phyloP scores from a whole-genome alignment of 495 filamentous ascomycete species.

The Daldinia caldariorum region DNA sequence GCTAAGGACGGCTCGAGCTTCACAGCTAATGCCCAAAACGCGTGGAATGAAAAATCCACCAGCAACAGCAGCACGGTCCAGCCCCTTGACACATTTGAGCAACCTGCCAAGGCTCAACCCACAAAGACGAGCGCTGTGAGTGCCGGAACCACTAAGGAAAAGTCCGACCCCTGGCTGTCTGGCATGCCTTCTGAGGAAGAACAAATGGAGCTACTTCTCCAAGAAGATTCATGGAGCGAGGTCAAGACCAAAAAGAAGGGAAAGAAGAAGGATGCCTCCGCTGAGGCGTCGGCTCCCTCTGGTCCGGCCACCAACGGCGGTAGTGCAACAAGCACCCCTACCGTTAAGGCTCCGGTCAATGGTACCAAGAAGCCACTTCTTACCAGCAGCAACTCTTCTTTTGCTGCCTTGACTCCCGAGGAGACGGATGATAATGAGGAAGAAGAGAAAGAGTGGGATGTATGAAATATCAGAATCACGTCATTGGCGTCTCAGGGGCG shows the following conservation, averaged over 20 bases:
- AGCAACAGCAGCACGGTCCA: constrained; percentile 59
- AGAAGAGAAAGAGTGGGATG: constrained; percentile 61
- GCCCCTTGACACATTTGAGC: constrained; percentile 81
- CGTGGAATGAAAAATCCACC: constrained; percentile 66
- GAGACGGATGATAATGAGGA: constrained; percentile 53
- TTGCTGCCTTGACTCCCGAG: constrained; percentile 58
- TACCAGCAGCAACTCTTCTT: constrained; percentile 53
- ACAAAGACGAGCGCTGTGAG: constrained; percentile 38
- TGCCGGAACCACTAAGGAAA: constrained; percentile 42
- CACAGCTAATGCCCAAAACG: constrained; percentile 62
- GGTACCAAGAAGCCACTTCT: constrained; percentile 46
- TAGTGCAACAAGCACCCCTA: constrained; percentile 36
- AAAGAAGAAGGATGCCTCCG: constrained; percentile 54
- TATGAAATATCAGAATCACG: constrained; percentile 44
- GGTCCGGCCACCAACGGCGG: constrained; percentile 40
- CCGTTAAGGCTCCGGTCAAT: constrained; percentile 47
- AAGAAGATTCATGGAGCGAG: constrained; percentile 76
- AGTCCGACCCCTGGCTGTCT: constrained; percentile 60
- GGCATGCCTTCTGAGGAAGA: constrained; percentile 84
- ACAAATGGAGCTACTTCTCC: constrained; percentile 75
- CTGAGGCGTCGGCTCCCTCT: constrained; percentile 39
- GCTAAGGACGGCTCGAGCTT: constrained; percentile 74
- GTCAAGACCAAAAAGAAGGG: constrained; percentile 73
- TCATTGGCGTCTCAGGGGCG: constrained; percentile 4
- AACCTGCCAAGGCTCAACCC: constrained; percentile 45